Evolutionary conservation across 2,329 filamentous ascomycete species (phyloP).

Genomic region (Exophiala sideris): DNA sequence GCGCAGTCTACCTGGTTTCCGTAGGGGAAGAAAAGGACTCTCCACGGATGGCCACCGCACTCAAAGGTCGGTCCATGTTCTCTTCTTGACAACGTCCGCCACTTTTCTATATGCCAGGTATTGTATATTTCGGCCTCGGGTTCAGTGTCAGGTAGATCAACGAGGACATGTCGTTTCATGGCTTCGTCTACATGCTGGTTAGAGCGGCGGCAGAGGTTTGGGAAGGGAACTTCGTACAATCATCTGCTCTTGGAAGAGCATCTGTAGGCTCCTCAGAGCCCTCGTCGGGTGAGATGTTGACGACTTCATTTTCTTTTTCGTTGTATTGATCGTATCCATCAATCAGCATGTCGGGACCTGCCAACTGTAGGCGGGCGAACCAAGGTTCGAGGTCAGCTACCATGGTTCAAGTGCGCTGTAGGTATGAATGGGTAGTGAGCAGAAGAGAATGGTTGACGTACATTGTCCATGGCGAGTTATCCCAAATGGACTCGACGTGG

Average conservation of each 20-base stretch:
- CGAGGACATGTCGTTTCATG: constrained; percentile 77
- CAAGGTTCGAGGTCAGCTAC: constrained; percentile 31
- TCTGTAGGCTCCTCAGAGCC: constrained; percentile 55
- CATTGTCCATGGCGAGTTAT: constrained; percentile 43
- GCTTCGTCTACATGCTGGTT: constrained; percentile 62
- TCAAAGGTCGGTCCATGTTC: constrained; percentile 86
- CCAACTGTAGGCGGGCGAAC: constrained; percentile 42
- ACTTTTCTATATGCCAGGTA: constrained; percentile 86
- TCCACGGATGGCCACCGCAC: constrained; percentile 86
- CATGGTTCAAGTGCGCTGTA: constrained; percentile 6
- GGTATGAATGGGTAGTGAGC: constrained; percentile 11
- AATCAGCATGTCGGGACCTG: constrained; percentile 61
- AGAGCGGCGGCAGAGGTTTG: constrained; percentile 4
- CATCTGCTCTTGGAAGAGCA: constrained; percentile 55
- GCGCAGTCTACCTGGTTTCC: constrained; percentile 92
- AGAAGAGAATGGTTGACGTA: constrained; percentile 31
- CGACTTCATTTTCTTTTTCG: constrained; percentile 60
- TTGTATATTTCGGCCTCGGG: constrained; percentile 70
- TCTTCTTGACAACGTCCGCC: constrained; percentile 71
- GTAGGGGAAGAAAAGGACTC: constrained; percentile 89
- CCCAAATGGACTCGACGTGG: not conserved
- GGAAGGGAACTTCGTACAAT: constrained; percentile 44
- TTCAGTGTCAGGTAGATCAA: constrained; percentile 74
- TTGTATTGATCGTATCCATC: constrained; percentile 56
- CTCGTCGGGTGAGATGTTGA: constrained; percentile 60